phyloP scores from a whole-genome alignment of 768 basidiomycete genomes.

The Tylopilus subfusipes region DNA sequence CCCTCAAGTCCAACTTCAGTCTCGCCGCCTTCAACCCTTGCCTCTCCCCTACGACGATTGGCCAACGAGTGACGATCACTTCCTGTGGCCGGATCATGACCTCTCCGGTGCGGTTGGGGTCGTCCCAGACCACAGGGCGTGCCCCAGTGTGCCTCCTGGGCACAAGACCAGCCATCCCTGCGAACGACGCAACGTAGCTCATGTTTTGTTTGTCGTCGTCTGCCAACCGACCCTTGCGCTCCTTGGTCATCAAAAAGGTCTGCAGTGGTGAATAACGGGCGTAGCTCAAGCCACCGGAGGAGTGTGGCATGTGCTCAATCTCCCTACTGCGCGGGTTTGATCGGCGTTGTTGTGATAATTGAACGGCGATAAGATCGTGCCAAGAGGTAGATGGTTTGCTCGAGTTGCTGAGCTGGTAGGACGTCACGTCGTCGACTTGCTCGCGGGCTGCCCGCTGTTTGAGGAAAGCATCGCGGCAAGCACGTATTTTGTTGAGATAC shows the following conservation, averaged over 20 bases:
- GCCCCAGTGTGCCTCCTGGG: conserved; percentile 16
- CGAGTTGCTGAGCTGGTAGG: conserved; percentile 27
- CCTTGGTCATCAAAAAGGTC: conserved; percentile 44
- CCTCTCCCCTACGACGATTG: conserved; percentile 44
- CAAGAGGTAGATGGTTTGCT: conserved; percentile 19
- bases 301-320: conserved; percentile 67
- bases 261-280: conserved; percentile 52
- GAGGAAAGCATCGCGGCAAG: conserved; percentile 58
- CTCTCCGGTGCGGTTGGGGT: conserved; percentile 27
- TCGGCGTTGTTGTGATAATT: conserved; percentile 23
- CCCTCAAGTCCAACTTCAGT: conserved; percentile 32
- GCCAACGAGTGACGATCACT: conserved; percentile 35
- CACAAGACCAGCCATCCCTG: conserved; percentile 27
- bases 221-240: conserved; percentile 59
- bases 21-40: conserved; percentile 38
- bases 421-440: conserved; percentile 18
- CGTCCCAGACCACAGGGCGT: conserved; percentile 28
- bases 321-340: conserved; percentile 24
- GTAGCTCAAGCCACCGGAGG: conserved; percentile 60
- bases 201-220: conserved; percentile 22
- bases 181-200: conserved; percentile 31
- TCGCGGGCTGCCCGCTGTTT: conserved; percentile 20
- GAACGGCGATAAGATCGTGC: conserved; percentile 24
- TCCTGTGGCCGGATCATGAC: conserved; percentile 29
- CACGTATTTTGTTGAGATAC: conserved; percentile 59